Percentiles rank a stretch among this genome's conserved stretches.
These are phyloP conservation scores for Paramecium biaurelia DNA, from an alignment of 73 alveolate species.

Conservation along the genomic window DNA sequence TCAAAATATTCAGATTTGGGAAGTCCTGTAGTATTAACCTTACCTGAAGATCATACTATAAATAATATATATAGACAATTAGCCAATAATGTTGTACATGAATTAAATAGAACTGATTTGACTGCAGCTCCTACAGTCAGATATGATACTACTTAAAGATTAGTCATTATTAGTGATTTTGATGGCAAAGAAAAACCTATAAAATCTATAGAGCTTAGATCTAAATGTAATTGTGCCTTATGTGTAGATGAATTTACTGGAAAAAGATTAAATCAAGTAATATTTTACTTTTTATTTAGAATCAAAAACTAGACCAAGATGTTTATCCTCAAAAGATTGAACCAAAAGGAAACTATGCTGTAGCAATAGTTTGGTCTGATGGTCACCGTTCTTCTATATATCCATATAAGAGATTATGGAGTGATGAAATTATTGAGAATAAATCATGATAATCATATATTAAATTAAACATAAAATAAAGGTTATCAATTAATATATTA, in stretches of 20 bases:
- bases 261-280: constrained; percentile 52
- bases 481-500: neutral
- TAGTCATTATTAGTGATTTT: neutral
- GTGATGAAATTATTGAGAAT: constrained; percentile 40
- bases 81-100: constrained; percentile 72
- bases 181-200: constrained; percentile 62
- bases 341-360: constrained; percentile 90
- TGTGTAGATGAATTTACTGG: constrained; percentile 89
- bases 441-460: neutral
- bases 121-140: constrained; percentile 43
- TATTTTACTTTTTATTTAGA: neutral
- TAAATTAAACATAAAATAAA: neutral
- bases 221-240: constrained; percentile 83
- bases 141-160: constrained; percentile 47
- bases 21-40: constrained; percentile 79
- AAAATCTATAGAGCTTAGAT: constrained; percentile 75
- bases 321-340: constrained; percentile 84
- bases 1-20: constrained; percentile 82
- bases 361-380: constrained; percentile 89
- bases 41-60: constrained; percentile 78
- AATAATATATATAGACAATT: constrained; percentile 68
- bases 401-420: constrained; percentile 70
- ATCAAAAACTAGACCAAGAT: constrained; percentile 73
- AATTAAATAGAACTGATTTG: constrained; percentile 18
- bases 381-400: constrained; percentile 87